Evolutionary conservation across 352 stramenopile species (phyloP).

Genomic region (Globisporangium perplexum): DNA sequence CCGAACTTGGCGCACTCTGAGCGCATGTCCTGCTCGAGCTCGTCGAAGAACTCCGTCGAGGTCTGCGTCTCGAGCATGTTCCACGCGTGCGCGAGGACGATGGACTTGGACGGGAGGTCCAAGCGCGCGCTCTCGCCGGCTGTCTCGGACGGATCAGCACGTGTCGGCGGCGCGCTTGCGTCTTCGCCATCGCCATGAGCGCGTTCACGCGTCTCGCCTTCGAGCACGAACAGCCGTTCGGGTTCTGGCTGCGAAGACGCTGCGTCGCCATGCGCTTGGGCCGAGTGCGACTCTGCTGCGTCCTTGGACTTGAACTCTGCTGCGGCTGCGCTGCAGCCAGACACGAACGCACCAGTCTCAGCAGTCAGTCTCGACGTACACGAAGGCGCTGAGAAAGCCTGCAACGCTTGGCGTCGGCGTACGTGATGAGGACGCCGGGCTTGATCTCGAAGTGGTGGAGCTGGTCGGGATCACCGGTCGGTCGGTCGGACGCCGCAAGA

Average conservation of each 20-base stretch:
- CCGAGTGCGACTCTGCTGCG: background rate
- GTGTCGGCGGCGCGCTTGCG: background rate
- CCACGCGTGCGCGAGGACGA: constrained; percentile 61
- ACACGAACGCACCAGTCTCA: background rate
- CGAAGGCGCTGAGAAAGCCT: too few relatives aligned
- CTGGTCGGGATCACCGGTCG: constrained; percentile 17
- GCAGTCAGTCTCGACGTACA: background rate
- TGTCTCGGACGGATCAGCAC: background rate
- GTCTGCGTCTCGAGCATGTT: constrained; percentile 45
- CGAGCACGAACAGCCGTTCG: constrained; percentile 9
- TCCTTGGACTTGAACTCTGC: constrained; percentile 39
- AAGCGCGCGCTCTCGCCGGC: constrained; percentile 1
- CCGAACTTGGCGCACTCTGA: constrained; percentile 69
- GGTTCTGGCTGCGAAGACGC: constrained; percentile 7
- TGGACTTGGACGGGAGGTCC: constrained; percentile 47
- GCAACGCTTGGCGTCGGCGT: too few relatives aligned
- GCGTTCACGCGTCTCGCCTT: background rate
- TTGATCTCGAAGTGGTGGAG: constrained; percentile 83
- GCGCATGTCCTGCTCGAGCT: constrained; percentile 78
- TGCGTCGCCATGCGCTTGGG: background rate
- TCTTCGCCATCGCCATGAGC: too few relatives aligned
- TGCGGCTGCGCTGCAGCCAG: constrained; percentile 28
- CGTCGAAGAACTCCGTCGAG: constrained; percentile 51
- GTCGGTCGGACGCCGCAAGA: constrained; percentile 20
- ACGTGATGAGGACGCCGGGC: constrained; percentile 80